A percentile compares a stretch with the other conserved stretches of the same genome.
phyloP scores from a whole-genome alignment of 768 basidiomycete genomes.

The Fomitopsis serialis region DNA sequence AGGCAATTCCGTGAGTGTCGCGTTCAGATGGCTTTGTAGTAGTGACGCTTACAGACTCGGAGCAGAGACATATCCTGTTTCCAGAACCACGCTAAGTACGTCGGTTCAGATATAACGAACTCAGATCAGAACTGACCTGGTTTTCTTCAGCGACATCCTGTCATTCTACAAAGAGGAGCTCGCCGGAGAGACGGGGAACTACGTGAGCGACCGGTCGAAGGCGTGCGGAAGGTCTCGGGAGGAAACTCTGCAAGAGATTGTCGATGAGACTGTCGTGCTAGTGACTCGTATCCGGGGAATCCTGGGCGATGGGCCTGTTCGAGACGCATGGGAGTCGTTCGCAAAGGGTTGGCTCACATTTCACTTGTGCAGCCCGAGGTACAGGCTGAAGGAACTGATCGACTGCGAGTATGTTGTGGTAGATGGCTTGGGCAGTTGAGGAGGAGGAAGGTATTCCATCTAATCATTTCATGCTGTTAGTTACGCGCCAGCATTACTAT shows the following conservation, averaged over 20 bases:
- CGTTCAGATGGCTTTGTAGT: not conserved
- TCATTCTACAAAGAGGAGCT: not conserved
- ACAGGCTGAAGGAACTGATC: not conserved
- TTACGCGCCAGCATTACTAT: no score
- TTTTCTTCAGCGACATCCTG: not conserved
- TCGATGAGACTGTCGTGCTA: not conserved
- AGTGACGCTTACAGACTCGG: no score
- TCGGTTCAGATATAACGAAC: not conserved
- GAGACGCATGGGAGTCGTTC: not conserved
- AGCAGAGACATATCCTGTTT: not conserved
- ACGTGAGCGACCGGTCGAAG: not conserved
- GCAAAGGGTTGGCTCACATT: not conserved
- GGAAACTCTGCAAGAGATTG: not conserved
- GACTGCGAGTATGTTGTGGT: not conserved
- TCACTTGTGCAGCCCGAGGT: not conserved
- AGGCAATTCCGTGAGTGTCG: slow-evolving; percentile 28
- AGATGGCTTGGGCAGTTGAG: no score
- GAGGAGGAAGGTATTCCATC: no score
- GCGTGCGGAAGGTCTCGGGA: not conserved
- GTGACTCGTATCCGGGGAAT: not conserved
- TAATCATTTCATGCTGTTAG: no score
- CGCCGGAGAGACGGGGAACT: not conserved
- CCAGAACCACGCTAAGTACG: not conserved
- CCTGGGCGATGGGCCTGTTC: not conserved
- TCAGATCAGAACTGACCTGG: not conserved